Conservation (phyloP, 331 rosid genomes). For the Telfairia occidentalis region DNA sequence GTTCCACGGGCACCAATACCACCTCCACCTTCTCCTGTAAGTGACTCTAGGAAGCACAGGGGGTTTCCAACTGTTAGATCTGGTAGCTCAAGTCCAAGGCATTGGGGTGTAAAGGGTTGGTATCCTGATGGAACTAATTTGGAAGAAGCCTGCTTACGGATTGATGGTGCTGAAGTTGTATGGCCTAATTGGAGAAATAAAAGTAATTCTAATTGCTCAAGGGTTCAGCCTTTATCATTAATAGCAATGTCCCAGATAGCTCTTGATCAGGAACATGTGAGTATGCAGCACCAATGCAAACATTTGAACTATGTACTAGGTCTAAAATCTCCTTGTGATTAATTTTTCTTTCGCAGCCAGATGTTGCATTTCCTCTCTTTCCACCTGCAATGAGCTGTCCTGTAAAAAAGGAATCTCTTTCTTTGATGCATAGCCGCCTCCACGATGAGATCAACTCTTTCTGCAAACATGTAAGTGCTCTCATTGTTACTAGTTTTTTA, state of each 20-base stretch:
- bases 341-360: constrained; percentile 61
- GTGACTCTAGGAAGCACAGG: constrained; percentile 80
- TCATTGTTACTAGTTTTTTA: not conserved
- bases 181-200: constrained; percentile 94
- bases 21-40: constrained; percentile 88
- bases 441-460: constrained; percentile 83
- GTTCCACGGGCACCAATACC: constrained; percentile 87
- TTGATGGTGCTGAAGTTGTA: constrained; percentile 97
- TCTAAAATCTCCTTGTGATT: constrained; percentile 12
- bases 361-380: constrained; percentile 76
- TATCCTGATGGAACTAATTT: constrained; percentile 78
- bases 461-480: constrained; percentile 56
- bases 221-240: constrained; percentile 80
- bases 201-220: constrained; percentile 53
- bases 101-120: constrained; percentile 98
- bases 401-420: constrained; percentile 36
- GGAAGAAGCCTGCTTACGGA: constrained; percentile 75
- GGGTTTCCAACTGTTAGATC: constrained; percentile 96
- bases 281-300: constrained; percentile 14
- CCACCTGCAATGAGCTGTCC: constrained; percentile 58
- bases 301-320: not conserved
- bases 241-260: constrained; percentile 87
- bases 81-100: constrained; percentile 99
- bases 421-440: constrained; percentile 60
- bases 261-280: constrained; percentile 92